These are phyloP conservation scores for Candida sanyaensis DNA, from an alignment of 1,139 yeast species.

Conservation along the genomic window DNA sequence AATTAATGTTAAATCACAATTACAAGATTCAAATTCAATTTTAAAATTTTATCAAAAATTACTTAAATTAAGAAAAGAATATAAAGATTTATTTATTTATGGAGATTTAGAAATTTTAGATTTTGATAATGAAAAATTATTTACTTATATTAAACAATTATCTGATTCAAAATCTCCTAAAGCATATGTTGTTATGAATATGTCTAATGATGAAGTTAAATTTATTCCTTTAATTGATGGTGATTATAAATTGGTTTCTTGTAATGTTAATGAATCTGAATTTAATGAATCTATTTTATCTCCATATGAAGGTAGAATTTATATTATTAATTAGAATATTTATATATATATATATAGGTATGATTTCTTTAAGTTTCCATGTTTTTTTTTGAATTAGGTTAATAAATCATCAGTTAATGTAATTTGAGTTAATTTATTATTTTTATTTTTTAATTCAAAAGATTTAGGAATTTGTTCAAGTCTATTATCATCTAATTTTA, in stretches of 20 bases:
- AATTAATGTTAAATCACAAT: constrained; percentile 50
- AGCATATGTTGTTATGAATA: constrained; percentile 49
- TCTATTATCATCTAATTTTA: constrained; percentile 10
- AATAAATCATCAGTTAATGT: constrained; percentile 7
- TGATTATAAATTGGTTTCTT: constrained; percentile 27
- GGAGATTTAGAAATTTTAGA: constrained; percentile 50
- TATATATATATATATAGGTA: too few relatives aligned
- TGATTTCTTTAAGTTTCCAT: too few relatives aligned
- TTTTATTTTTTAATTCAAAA: background rate
- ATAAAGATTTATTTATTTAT: constrained; percentile 46
- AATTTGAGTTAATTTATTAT: constrained; percentile 1
- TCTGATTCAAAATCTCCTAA: constrained; percentile 17
- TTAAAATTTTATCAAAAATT: constrained; percentile 47
- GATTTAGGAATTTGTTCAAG: background rate
- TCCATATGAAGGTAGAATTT: constrained; percentile 35
- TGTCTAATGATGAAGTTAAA: constrained; percentile 31
- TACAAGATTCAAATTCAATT: constrained; percentile 49
- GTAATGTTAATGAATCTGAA: constrained; percentile 23
- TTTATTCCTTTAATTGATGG: constrained; percentile 33
- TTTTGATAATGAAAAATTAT: constrained; percentile 35
- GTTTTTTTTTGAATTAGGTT: background rate
- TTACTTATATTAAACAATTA: constrained; percentile 37
- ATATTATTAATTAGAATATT: constrained; percentile 22
- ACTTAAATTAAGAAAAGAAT: constrained; percentile 44
- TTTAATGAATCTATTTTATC: constrained; percentile 24